Base-by-base conservation (phyloP, 1,284 basidiomycete genomes). In the Pyrrhoderma lamaoense region DNA sequence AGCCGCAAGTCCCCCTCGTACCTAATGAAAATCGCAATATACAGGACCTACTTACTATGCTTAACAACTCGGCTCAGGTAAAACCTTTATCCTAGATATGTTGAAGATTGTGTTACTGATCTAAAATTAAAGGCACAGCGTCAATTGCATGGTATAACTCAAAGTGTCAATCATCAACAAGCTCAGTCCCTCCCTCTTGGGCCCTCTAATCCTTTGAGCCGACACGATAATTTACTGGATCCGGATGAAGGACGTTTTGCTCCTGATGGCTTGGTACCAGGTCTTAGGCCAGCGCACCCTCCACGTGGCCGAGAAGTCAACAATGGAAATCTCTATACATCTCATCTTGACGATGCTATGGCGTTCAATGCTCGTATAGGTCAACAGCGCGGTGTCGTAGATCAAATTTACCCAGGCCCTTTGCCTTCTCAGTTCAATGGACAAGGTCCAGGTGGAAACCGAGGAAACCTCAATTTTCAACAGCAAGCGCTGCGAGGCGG, bases 211-310 rank as follows among this genome's bases (percentile, higher is more conserved):
- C 40, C 45, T 25, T 16, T 51, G 27, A 58, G 66, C 56, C 80
- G 82, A 25, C 67, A 83, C 35, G 85, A 89, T 46, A 67, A 82
- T 2, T 62, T 87, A 18, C 86, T 85, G 58, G 85, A 85, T 50
- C 63, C 78, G 37, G 83, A 89, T 45, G 85, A 89, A 58, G 75
- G 85, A 52, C 79, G 75, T 58, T 90, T 90, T 59, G 77, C 87
- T 25, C 85, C 88, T 8, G 85, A 90, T 65, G 85, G 84, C 31
- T 79, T 90, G 75, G 87, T 90, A 8, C 88, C 87, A 38, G 87
- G 88, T 14, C 72, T 90, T 31, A 80, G 86, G 40, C 76, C 82
- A 36, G 73, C 72, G 18, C 77, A 76, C 9, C 19, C 22, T 31
- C 51, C 47, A 43, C 75, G 85, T 50, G 73, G 67, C 59, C 72